A percentile compares a stretch with the other conserved stretches of the same genome.
phyloP scores from a whole-genome alignment of 495 filamentous ascomycete genomes.

The Aspergillus sclerotiicarbonarius region DNA sequence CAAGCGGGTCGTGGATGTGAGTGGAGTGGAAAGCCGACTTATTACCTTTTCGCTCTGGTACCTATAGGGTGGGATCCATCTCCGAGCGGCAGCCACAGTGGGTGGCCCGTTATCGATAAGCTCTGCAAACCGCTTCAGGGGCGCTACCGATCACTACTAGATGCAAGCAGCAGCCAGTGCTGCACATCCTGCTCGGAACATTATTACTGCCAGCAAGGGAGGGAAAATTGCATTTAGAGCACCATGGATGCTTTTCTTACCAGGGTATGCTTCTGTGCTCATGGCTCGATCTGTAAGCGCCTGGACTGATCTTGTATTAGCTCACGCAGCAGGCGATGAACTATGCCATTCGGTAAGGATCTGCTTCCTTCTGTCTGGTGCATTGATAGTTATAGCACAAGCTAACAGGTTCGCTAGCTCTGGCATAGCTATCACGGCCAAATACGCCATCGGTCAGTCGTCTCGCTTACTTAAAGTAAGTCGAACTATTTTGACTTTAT shows the following conservation, averaged over 20 bases:
- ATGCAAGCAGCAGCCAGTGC: not conserved
- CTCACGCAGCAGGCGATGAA: slow-evolving; percentile 84
- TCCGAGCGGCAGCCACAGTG: slow-evolving; percentile 14
- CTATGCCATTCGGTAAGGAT: slow-evolving; percentile 71
- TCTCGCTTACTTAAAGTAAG: slow-evolving; percentile 74
- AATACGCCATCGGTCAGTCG: slow-evolving; percentile 80
- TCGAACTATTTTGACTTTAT: not conserved
- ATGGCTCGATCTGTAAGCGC: not conserved
- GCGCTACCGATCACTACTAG: slow-evolving; percentile 6
- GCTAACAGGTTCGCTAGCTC: slow-evolving; percentile 50
- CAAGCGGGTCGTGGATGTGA: not conserved
- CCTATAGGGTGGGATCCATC: not conserved
- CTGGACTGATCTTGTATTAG: slow-evolving; percentile 35
- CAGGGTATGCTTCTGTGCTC: slow-evolving; percentile 48
- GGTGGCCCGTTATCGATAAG: slow-evolving; percentile 41
- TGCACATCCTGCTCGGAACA: not conserved
- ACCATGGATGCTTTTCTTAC: slow-evolving; percentile 78
- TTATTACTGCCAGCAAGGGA: too few relatives aligned
- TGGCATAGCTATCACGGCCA: slow-evolving; percentile 84
- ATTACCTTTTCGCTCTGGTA: not conserved
- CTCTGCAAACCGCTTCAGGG: slow-evolving; percentile 17
- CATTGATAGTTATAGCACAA: not conserved
- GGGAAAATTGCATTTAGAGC: not conserved
- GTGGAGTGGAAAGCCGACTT: not conserved
- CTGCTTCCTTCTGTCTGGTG: not conserved